Conservation (phyloP, 2,329 filamentous ascomycete species). For the Hymenoscyphus linearis region DNA sequence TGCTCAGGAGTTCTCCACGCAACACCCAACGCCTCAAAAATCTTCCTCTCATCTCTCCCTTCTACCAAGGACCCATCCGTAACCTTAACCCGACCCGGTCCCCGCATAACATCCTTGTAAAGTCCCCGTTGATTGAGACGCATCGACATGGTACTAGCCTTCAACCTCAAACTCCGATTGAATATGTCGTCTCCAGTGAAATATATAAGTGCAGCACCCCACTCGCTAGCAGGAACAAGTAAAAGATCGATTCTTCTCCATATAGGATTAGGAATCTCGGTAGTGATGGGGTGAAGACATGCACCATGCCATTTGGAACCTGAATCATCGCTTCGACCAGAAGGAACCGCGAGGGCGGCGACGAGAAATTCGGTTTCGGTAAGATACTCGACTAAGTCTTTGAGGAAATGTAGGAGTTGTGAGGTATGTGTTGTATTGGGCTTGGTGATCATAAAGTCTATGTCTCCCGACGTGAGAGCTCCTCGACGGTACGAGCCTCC, state of each 20-base stretch:
- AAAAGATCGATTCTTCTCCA: slow-evolving; percentile 86
- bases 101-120: slow-evolving; percentile 64
- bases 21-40: slow-evolving; percentile 79
- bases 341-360: slow-evolving; percentile 57
- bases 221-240: slow-evolving; percentile 71
- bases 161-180: slow-evolving; percentile 75
- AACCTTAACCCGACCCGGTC: slow-evolving; percentile 50
- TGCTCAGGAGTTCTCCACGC: slow-evolving; percentile 75
- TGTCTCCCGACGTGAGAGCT: slow-evolving; percentile 67
- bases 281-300: slow-evolving; percentile 56
- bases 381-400: slow-evolving; percentile 57
- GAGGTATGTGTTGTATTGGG: slow-evolving; percentile 46
- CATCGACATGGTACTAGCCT: slow-evolving; percentile 79
- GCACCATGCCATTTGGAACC: slow-evolving; percentile 88
- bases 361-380: slow-evolving; percentile 61
- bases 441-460: slow-evolving; percentile 80
- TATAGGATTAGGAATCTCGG: slow-evolving; percentile 30
- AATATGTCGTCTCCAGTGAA: slow-evolving; percentile 96
- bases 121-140: slow-evolving; percentile 78
- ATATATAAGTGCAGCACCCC: slow-evolving; percentile 85
- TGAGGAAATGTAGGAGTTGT: slow-evolving; percentile 58
- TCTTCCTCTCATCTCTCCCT: slow-evolving; percentile 67
- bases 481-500: slow-evolving; percentile 84
- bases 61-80: slow-evolving; percentile 69
- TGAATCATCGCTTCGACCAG: slow-evolving; percentile 23